Conservation (phyloP, 1,139 yeast genomes). For the Yamadazyma dushanensis region DNA sequence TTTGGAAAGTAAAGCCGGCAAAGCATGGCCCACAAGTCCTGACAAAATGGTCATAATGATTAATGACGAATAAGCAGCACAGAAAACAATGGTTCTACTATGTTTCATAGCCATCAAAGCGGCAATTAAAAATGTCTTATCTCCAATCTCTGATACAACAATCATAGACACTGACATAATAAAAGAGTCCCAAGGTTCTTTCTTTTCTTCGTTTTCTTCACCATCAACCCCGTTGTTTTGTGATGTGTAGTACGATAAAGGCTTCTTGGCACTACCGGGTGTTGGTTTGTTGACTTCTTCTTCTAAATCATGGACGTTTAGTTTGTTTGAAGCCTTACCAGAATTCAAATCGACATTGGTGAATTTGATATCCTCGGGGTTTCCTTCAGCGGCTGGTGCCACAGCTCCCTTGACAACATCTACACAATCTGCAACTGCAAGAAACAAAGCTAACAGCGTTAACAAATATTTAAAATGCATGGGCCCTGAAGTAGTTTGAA, state of each 20-base stretch:
- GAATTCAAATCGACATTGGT: conserved; percentile 15
- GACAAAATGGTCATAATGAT: conserved; percentile 89
- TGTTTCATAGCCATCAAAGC: conserved; percentile 98
- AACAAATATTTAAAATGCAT: conserved; percentile 1
- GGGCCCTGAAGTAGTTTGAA: neutral
- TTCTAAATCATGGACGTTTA: conserved; percentile 25
- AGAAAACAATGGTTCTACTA: conserved; percentile 76
- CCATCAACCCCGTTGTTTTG: conserved; percentile 3
- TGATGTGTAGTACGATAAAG: conserved; percentile 21
- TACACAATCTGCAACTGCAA: conserved; percentile 5
- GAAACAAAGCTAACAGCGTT: conserved; percentile 1
- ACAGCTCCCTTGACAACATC: conserved; percentile 5
- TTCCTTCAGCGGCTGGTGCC: conserved; percentile 5
- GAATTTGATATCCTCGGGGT: conserved; percentile 16
- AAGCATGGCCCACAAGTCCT: conserved; percentile 87
- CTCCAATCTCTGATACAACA: conserved; percentile 91
- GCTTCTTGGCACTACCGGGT: conserved; percentile 23
- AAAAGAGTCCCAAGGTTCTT: conserved; percentile 47
- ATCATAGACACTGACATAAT: conserved; percentile 82
- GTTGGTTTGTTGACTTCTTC: conserved; percentile 35
- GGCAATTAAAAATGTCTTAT: conserved; percentile 93
- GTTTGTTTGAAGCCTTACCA: conserved; percentile 19
- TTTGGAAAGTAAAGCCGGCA: conserved; percentile 81
- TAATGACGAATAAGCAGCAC: conserved; percentile 85
- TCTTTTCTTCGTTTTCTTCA: conserved; percentile 13